Conservation (phyloP, 305 asterid genomes). For the Salvia sclarea region DNA sequence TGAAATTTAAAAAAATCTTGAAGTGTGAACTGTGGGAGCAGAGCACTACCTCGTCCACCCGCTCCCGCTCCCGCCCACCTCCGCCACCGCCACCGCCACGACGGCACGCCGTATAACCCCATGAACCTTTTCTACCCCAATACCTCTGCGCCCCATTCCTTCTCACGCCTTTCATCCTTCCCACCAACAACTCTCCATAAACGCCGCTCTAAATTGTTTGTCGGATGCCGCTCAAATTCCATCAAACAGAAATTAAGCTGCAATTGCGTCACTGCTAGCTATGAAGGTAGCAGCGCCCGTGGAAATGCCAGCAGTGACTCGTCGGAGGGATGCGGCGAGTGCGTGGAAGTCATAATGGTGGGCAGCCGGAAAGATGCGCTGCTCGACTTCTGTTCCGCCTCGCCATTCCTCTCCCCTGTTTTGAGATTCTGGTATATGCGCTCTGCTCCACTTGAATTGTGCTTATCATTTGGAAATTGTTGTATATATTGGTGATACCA, state of each 20-base stretch:
- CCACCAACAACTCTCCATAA: slow-evolving; percentile 31
- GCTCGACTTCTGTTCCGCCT: slow-evolving; percentile 70
- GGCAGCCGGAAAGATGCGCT: slow-evolving; percentile 84
- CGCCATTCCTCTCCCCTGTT: slow-evolving; percentile 62
- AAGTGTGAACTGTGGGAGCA: too few relatives aligned
- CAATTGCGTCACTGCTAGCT: slow-evolving; percentile 14
- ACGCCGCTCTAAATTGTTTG: slow-evolving; percentile 12
- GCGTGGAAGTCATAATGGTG: slow-evolving; percentile 72
- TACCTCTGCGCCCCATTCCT: slow-evolving; percentile 26
- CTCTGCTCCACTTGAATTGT: neutral
- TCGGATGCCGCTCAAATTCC: slow-evolving; percentile 36
- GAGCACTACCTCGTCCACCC: neutral
- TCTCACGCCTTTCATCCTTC: slow-evolving; percentile 28
- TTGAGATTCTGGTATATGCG: slow-evolving; percentile 71
- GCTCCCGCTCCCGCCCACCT: slow-evolving; percentile 6
- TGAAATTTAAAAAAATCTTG: too few relatives aligned
- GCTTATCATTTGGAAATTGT: neutral
- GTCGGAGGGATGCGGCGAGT: slow-evolving; percentile 46
- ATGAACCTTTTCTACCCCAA: slow-evolving; percentile 42
- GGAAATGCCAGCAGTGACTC: slow-evolving; percentile 25
- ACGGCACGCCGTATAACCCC: neutral
- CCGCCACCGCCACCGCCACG: slow-evolving; percentile 9
- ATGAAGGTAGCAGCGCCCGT: slow-evolving; percentile 12
- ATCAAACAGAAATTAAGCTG: slow-evolving; percentile 31
- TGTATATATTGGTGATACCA: neutral